These are phyloP conservation scores for Stagonosporopsis rhizophila DNA, from an alignment of 2,329 filamentous ascomycete species.

Conservation along the genomic window DNA sequence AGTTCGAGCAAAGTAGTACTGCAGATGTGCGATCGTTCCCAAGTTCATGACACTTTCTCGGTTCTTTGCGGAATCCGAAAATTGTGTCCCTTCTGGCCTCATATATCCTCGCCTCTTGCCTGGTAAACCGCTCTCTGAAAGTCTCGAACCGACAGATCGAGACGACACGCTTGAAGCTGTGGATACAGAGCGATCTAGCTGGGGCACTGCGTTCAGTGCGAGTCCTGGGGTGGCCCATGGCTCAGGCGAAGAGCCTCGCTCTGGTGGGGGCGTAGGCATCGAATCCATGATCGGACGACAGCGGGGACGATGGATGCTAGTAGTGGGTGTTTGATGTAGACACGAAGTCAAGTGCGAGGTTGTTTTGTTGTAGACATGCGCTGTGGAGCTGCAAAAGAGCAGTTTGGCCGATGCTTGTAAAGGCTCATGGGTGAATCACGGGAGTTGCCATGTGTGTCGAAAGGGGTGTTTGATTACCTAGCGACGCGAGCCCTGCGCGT, in stretches of 20 bases:
- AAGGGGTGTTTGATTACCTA: constrained; percentile 38
- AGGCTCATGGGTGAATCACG: constrained; percentile 29
- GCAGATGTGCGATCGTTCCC: constrained; percentile 94
- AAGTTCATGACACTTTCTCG: constrained; percentile 95
- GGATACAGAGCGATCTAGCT: constrained; percentile 70
- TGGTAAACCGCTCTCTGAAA: constrained; percentile 54
- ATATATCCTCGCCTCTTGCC: constrained; percentile 78
- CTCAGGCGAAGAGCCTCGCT: constrained; percentile 63
- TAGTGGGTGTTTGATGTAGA: constrained; percentile 19
- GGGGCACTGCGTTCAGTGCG: constrained; percentile 65
- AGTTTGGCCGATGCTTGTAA: constrained; percentile 17
- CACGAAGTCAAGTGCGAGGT: constrained; percentile 14
- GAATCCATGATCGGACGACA: constrained; percentile 38
- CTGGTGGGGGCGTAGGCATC: constrained; percentile 53
- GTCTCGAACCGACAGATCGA: constrained; percentile 67
- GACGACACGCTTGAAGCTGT: constrained; percentile 63
- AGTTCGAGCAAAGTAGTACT: constrained; percentile 97
- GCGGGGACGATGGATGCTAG: constrained; percentile 14
- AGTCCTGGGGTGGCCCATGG: constrained; percentile 68
- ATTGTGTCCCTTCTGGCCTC: constrained; percentile 84
- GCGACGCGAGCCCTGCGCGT: constrained; percentile 31
- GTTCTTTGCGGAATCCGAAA: constrained; percentile 86
- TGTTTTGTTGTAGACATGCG: constrained; percentile 10
- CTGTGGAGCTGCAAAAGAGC: constrained; percentile 16
- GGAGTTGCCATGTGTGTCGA: constrained; percentile 34